These are phyloP conservation scores for Suillus plorans DNA, from an alignment of 768 basidiomycete genomes.

Conservation along the genomic window DNA sequence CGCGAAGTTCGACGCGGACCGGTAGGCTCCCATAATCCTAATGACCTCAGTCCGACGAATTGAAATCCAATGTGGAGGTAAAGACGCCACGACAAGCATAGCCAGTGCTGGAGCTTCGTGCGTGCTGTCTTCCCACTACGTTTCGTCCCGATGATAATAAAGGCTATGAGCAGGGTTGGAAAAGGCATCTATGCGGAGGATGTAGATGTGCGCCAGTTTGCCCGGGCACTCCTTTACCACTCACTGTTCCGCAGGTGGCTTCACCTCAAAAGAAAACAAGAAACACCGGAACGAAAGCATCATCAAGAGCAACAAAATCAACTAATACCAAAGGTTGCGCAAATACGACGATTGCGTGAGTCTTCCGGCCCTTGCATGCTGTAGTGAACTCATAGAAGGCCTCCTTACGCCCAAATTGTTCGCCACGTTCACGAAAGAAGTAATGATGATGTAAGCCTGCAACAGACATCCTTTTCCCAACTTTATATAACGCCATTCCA, in stretches of 20 bases:
- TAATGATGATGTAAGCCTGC: slow-evolving; percentile 32
- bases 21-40: slow-evolving; percentile 15
- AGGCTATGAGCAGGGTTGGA: slow-evolving; percentile 14
- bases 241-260: slow-evolving; percentile 13
- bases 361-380: slow-evolving; percentile 9
- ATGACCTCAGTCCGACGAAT: slow-evolving; percentile 17
- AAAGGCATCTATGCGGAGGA: slow-evolving; percentile 17
- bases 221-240: slow-evolving; percentile 5
- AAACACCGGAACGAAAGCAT: slow-evolving; percentile 24
- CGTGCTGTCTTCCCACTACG: slow-evolving; percentile 15
- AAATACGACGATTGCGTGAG: slow-evolving; percentile 18
- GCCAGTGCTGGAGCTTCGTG: slow-evolving; percentile 20
- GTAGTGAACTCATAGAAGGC: not conserved
- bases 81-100: slow-evolving; percentile 11
- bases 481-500: slow-evolving; percentile 13
- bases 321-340: slow-evolving; percentile 19
- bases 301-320: slow-evolving; percentile 10
- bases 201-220: slow-evolving; percentile 24
- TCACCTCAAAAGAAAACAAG: slow-evolving; percentile 44
- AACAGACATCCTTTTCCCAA: slow-evolving; percentile 15
- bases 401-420: slow-evolving; percentile 6
- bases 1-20: slow-evolving; percentile 44
- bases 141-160: slow-evolving; percentile 22
- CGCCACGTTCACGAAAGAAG: slow-evolving; percentile 17
- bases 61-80: slow-evolving; percentile 17